These are phyloP conservation scores for Perkinsus olseni DNA, from an alignment of 169 alveolate genomes.

Conservation along the genomic window DNA sequence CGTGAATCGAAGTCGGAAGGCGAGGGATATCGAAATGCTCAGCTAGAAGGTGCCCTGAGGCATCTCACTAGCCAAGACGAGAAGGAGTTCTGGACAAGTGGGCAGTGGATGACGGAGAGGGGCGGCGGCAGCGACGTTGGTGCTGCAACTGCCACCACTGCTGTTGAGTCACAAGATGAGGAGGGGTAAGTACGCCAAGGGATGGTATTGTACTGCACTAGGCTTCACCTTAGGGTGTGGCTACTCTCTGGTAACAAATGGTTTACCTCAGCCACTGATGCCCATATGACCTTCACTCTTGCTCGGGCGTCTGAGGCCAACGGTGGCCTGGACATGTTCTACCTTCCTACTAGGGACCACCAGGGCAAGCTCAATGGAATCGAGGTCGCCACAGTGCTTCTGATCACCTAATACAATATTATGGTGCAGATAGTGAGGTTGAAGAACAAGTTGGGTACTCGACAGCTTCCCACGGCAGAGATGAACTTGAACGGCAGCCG, in stretches of 20 bases:
- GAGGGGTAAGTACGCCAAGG: not conserved
- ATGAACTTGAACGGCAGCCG: conserved; percentile 42
- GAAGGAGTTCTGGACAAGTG: conserved; percentile 51
- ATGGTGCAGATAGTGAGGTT: conserved; percentile 33
- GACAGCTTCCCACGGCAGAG: conserved; percentile 63
- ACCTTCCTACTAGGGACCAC: conserved; percentile 28
- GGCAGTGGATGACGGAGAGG: conserved; percentile 71
- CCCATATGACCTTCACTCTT: conserved; percentile 55
- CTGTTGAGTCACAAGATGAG: conserved; percentile 15
- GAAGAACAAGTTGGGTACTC: conserved; percentile 60
- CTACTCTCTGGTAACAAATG: conserved; percentile 56
- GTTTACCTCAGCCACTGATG: conserved; percentile 61
- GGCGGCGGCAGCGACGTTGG: conserved; percentile 63
- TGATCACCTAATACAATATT: not conserved
- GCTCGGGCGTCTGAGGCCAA: conserved; percentile 38
- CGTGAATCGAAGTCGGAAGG: not conserved
- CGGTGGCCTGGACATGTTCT: conserved; percentile 35
- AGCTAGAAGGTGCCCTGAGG: conserved; percentile 16
- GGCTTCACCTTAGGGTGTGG: not conserved
- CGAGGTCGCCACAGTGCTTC: not conserved
- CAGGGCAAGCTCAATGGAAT: conserved; percentile 38
- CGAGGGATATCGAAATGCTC: not conserved
- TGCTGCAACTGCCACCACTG: conserved; percentile 47
- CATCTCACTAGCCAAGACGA: conserved; percentile 36
- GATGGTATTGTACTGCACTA: not conserved